Conservation (phyloP, 257 asterid genomes). For the Coffea eugenioides region DNA sequence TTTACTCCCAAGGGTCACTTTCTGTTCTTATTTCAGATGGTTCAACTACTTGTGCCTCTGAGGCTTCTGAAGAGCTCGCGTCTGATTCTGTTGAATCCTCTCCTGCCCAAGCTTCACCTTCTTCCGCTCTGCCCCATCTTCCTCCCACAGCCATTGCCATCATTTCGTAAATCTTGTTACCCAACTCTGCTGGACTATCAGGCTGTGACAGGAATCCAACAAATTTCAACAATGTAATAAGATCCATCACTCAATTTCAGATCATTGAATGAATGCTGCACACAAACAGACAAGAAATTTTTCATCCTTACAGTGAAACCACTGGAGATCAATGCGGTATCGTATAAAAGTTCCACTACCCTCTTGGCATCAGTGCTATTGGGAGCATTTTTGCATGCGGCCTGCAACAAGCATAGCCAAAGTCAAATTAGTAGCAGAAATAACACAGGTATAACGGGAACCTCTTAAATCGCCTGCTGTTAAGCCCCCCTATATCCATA, state of each 20-base stretch:
- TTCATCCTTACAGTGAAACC: slow-evolving; percentile 78
- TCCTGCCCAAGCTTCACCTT: slow-evolving; percentile 31
- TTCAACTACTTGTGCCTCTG: slow-evolving; percentile 59
- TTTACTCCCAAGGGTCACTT: slow-evolving; percentile 75
- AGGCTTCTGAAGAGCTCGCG: slow-evolving; percentile 28
- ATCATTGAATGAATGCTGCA: neutral
- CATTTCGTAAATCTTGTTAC: slow-evolving; percentile 96
- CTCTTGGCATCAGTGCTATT: slow-evolving; percentile 87
- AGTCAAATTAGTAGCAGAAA: neutral
- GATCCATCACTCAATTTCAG: neutral
- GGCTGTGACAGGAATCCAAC: slow-evolving; percentile 49
- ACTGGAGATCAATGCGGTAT: slow-evolving; percentile 91
- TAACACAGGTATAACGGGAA: neutral
- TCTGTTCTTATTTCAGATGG: slow-evolving; percentile 95
- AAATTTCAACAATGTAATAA: neutral
- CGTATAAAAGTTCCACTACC: slow-evolving; percentile 85
- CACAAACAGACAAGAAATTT: neutral
- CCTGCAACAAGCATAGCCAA: slow-evolving; percentile 44
- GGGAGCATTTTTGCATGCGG: slow-evolving; percentile 93
- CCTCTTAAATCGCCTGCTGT: neutral
- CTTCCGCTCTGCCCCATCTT: slow-evolving; percentile 89
- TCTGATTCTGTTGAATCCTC: slow-evolving; percentile 29
- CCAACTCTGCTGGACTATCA: slow-evolving; percentile 91
- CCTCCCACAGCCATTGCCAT: slow-evolving; percentile 99
- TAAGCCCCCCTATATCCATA: neutral